phyloP scores from a whole-genome alignment of 2,329 filamentous ascomycete genomes.

The Xylariomycetidae sp. region DNA sequence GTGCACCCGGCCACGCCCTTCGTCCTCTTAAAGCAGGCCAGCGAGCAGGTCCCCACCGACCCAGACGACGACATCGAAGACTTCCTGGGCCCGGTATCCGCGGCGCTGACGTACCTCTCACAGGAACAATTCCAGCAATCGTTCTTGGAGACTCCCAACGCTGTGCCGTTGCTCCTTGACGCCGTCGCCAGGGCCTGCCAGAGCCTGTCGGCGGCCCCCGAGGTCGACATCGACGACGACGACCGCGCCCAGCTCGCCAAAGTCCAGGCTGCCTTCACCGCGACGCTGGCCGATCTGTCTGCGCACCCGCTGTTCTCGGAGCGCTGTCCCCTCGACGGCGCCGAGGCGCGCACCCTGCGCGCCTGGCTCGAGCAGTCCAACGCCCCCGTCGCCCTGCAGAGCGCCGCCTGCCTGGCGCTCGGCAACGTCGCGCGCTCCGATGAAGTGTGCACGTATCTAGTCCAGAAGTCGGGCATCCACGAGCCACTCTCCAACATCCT shows the following conservation, averaged over 20 bases:
- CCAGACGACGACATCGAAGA: conserved; percentile 53
- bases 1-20: conserved; percentile 41
- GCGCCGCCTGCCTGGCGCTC: conserved; percentile 53
- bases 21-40: conserved; percentile 44
- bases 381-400: conserved; percentile 38
- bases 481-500: conserved; percentile 40
- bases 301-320: conserved; percentile 41
- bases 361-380: conserved; percentile 40
- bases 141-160: conserved; percentile 34
- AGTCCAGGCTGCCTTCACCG: conserved; percentile 44
- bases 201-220: conserved; percentile 25
- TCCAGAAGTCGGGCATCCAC: conserved; percentile 38
- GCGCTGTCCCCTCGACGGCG: conserved; percentile 36
- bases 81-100: conserved; percentile 45
- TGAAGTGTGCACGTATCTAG: conserved; percentile 43
- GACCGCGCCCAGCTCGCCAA: conserved; percentile 40
- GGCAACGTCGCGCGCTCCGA: conserved; percentile 59
- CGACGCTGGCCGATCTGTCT: conserved; percentile 45
- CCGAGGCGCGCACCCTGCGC: conserved; percentile 35
- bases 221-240: conserved; percentile 39
- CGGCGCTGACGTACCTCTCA: conserved; percentile 51
- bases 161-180: conserved; percentile 38
- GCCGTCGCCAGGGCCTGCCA: conserved; percentile 44
- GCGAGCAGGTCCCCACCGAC: conserved; percentile 31
- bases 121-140: conserved; percentile 44